Evolutionary conservation across 129 eudicot genomes (phyloP).

Genomic region (Ambrosia artemisiifolia): DNA sequence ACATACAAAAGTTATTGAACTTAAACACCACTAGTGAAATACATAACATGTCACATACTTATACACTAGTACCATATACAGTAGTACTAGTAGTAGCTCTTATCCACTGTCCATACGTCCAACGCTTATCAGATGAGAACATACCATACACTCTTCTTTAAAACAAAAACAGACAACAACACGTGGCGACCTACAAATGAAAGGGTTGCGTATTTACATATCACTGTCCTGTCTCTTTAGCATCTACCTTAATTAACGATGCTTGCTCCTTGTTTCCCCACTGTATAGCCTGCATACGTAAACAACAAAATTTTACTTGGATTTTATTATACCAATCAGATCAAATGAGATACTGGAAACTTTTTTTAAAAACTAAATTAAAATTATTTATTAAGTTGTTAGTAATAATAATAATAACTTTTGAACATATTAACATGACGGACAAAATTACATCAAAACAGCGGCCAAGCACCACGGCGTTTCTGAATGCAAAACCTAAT

Average conservation of each 20-base stretch:
- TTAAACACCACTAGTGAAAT: neutral
- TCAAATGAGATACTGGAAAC: too few species aligned
- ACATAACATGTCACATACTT: neutral
- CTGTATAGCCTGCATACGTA: conserved; percentile 67
- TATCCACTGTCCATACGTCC: conserved; percentile 11
- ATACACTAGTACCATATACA: too few species aligned
- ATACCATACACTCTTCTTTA: neutral
- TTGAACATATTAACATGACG: too few species aligned
- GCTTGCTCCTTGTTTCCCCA: conserved; percentile 81
- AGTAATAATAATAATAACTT: too few species aligned
- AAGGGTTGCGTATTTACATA: conserved; percentile 21
- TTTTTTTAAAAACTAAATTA: too few species aligned
- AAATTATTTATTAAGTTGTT: too few species aligned
- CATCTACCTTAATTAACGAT: conserved; percentile 36
- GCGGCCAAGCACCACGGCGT: too few species aligned
- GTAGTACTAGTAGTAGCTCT: conserved; percentile 12
- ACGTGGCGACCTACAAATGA: conserved; percentile 21
- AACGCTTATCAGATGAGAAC: neutral
- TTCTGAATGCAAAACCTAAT: too few species aligned
- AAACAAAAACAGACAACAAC: conserved; percentile 4
- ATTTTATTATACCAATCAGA: neutral
- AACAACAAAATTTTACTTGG: neutral
- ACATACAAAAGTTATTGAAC: neutral
- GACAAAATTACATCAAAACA: too few species aligned
- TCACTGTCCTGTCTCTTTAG: conserved; percentile 11